Conservation (phyloP, 192 early-diverging fungal species). For the Backusella luteola region DNA sequence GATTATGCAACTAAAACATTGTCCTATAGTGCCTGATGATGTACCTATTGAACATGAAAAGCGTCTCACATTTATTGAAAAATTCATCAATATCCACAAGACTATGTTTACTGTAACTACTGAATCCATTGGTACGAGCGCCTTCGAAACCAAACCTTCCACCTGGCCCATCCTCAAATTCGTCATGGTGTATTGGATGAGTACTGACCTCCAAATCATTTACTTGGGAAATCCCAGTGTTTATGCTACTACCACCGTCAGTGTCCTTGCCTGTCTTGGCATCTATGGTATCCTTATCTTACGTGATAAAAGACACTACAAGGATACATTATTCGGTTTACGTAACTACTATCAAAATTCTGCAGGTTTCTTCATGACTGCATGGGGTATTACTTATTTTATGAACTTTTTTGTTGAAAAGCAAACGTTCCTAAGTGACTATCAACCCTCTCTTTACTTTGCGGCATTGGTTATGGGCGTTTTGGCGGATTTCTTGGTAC, state of each 20-base stretch:
- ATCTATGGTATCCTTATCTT: conserved; percentile 54
- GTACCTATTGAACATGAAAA: conserved; percentile 58
- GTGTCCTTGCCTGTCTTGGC: conserved; percentile 60
- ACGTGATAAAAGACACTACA: conserved; percentile 56
- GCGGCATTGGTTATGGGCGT: conserved; percentile 71
- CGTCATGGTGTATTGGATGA: conserved; percentile 89
- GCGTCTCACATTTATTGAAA: conserved; percentile 72
- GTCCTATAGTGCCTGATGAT: conserved; percentile 52
- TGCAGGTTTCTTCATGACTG: conserved; percentile 66
- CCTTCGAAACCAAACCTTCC: conserved; percentile 89
- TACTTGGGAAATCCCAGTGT: conserved; percentile 88
- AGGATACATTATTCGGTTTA: conserved; percentile 32
- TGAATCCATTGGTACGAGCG: conserved; percentile 84
- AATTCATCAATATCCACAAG: conserved; percentile 86
- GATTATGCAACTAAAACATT: neutral
- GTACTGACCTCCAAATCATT: conserved; percentile 73
- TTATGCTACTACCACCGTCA: conserved; percentile 71
- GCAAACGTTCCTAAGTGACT: conserved; percentile 92
- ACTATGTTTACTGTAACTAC: conserved; percentile 90
- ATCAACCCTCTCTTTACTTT: conserved; percentile 92
- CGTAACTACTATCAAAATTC: conserved; percentile 50
- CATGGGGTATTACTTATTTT: conserved; percentile 83
- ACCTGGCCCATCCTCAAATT: conserved; percentile 84
- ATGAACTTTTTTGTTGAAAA: conserved; percentile 91
- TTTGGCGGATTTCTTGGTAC: conserved; percentile 72